Evolutionary conservation across 805 yeast species (phyloP).

Genomic region (Candida anglica): DNA sequence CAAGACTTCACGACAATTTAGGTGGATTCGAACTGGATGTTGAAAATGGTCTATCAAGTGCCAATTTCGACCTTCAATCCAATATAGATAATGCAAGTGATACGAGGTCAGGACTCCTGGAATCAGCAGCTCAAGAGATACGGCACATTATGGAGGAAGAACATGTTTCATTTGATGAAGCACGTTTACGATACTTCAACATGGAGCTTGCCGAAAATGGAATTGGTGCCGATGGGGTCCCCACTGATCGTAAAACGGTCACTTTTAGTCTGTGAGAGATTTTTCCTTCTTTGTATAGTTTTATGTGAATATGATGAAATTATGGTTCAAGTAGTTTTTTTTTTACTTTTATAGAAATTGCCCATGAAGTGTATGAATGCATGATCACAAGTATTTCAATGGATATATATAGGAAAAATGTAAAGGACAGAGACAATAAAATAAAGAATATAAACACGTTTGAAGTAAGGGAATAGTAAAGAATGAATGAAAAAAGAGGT

Average conservation of each 20-base stretch:
- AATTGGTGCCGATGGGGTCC: conserved; percentile 64
- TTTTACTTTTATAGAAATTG: too few relatives aligned
- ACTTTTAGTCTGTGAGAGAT: conserved; percentile 41
- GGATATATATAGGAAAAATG: too few relatives aligned
- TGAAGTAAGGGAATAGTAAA: too few relatives aligned
- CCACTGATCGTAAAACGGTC: conserved; percentile 62
- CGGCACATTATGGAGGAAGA: conserved; percentile 50
- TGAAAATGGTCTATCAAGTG: conserved; percentile 55
- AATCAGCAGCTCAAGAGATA: conserved; percentile 47
- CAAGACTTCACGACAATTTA: conserved; percentile 39
- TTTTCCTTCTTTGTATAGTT: too few relatives aligned
- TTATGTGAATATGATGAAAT: too few relatives aligned
- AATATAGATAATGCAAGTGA: conserved; percentile 43
- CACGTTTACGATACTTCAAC: conserved; percentile 52
- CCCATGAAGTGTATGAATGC: too few relatives aligned
- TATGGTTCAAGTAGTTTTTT: too few relatives aligned
- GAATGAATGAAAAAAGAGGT: too few relatives aligned
- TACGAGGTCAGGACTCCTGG: conserved; percentile 58
- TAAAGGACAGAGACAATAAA: too few relatives aligned
- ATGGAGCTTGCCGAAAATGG: conserved; percentile 44
- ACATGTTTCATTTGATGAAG: conserved; percentile 60
- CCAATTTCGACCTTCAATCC: conserved; percentile 48
- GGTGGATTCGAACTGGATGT: conserved; percentile 16
- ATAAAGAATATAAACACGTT: too few relatives aligned
- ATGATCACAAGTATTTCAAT: too few relatives aligned